Conservation (phyloP, 108 stramenopile genomes). For the Stephanodiscus triporus region DNA sequence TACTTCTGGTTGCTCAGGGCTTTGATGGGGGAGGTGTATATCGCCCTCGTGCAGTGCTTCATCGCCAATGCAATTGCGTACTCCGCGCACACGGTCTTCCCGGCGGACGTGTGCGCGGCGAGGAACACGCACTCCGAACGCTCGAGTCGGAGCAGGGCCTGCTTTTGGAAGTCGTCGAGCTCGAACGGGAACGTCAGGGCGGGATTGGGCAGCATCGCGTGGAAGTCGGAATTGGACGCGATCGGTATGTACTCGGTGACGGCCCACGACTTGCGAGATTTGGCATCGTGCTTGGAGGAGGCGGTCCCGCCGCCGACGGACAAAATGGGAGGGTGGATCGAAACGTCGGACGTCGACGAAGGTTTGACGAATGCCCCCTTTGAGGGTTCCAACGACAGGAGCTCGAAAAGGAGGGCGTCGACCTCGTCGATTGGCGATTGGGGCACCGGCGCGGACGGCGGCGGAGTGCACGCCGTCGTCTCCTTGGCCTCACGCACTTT, state of each 20-base stretch:
- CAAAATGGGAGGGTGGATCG: constrained; percentile 44
- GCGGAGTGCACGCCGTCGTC: constrained; percentile 12
- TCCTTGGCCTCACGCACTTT: background rate
- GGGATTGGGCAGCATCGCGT: constrained; percentile 71
- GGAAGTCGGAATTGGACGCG: constrained; percentile 66
- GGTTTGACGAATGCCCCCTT: constrained; percentile 18
- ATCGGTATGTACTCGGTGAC: constrained; percentile 65
- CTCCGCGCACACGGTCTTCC: constrained; percentile 94
- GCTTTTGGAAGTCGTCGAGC: constrained; percentile 93
- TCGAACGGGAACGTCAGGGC: constrained; percentile 73
- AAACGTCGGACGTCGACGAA: constrained; percentile 14
- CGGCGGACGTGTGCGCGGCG: constrained; percentile 94
- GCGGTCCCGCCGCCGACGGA: constrained; percentile 2
- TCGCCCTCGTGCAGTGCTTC: constrained; percentile 74
- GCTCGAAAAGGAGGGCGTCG: constrained; percentile 64
- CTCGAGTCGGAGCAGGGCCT: constrained; percentile 86
- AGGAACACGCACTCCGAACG: constrained; percentile 88
- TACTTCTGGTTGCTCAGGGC: constrained; percentile 96
- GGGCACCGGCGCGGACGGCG: background rate
- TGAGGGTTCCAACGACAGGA: constrained; percentile 30
- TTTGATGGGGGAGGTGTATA: constrained; percentile 96
- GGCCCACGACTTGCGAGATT: constrained; percentile 81
- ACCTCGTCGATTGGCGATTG: constrained; percentile 48
- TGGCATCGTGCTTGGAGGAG: constrained; percentile 28
- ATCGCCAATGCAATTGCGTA: constrained; percentile 88